Evolutionary conservation across 345 rosid species (phyloP).

Genomic region (Combretum micranthum): DNA sequence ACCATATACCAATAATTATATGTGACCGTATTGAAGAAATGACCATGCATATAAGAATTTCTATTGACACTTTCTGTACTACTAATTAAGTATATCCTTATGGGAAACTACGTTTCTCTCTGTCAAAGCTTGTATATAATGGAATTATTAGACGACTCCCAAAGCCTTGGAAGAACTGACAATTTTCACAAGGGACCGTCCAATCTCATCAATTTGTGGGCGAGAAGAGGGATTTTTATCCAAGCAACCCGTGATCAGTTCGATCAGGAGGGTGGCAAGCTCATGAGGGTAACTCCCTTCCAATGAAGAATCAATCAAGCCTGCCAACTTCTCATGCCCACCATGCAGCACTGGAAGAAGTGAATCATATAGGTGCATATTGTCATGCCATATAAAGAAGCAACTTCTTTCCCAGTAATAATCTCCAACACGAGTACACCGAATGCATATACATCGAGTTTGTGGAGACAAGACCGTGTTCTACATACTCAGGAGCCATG

Average conservation of each 20-base stretch:
- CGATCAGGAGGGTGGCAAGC: neutral
- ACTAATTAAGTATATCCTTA: too few species aligned
- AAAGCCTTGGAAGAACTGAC: slow-evolving; percentile 23
- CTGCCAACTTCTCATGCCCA: slow-evolving; percentile 10
- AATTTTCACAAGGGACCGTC: slow-evolving; percentile 36
- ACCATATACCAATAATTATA: too few species aligned
- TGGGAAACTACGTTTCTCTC: too few species aligned
- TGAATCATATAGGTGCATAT: slow-evolving; percentile 19
- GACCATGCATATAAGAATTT: too few species aligned
- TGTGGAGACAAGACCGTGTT: slow-evolving; percentile 27
- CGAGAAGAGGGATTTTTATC: slow-evolving; percentile 47
- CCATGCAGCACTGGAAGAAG: slow-evolving; percentile 11
- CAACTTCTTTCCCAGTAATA: slow-evolving; percentile 33
- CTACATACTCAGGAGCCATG: slow-evolving; percentile 38
- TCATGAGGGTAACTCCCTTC: slow-evolving; percentile 16
- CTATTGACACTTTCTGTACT: too few species aligned
- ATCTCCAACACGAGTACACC: slow-evolving; percentile 41
- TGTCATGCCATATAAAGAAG: slow-evolving; percentile 16
- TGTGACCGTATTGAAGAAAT: too few species aligned
- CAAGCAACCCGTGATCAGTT: slow-evolving; percentile 16
- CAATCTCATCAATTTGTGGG: slow-evolving; percentile 58
- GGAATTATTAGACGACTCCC: slow-evolving; percentile 25
- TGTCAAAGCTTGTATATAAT: too few species aligned
- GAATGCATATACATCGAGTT: slow-evolving; percentile 39
- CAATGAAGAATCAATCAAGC: slow-evolving; percentile 28